Percentiles rank a stretch among this genome's conserved stretches.
phyloP scores from a whole-genome alignment of 768 basidiomycete species.

The Tricholoma flavovirens region DNA sequence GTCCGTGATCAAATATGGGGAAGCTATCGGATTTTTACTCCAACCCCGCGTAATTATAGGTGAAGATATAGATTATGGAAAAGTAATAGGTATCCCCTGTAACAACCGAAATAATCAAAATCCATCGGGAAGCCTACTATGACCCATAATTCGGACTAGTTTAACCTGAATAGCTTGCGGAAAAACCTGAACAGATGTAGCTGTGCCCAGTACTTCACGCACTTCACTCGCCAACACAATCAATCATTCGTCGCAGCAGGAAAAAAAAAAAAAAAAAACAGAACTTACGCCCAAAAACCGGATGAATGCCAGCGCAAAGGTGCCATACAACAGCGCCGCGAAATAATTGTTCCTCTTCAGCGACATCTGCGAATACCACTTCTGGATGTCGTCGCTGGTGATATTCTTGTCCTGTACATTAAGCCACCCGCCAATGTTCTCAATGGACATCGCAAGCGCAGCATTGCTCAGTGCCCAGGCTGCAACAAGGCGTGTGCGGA shows the following conservation, averaged over 20 bases:
- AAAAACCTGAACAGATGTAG: conserved; percentile 16
- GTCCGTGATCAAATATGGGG: too few relatives aligned
- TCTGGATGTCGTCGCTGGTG: conserved; percentile 23
- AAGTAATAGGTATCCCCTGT: not conserved
- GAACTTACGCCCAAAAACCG: conserved; percentile 55
- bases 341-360: conserved; percentile 53
- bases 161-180: conserved; percentile 17
- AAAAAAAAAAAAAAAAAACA: not conserved
- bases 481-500: conserved; percentile 74
- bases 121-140: not conserved
- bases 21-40: too few relatives aligned
- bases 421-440: conserved; percentile 47
- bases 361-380: conserved; percentile 25
- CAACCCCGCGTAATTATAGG: too few relatives aligned
- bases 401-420: conserved; percentile 29
- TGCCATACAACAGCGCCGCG: conserved; percentile 55
- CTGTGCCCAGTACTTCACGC: conserved; percentile 19
- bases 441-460: conserved; percentile 48
- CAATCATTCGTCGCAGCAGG: not conserved
- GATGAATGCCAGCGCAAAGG: conserved; percentile 49
- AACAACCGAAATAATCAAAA: not conserved
- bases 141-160: conserved; percentile 5
- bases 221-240: conserved; percentile 5
- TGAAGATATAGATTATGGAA: not conserved
- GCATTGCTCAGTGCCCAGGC: conserved; percentile 68